Conservation (phyloP, 176 grass and related monocot species). For the Carex pumila region DNA sequence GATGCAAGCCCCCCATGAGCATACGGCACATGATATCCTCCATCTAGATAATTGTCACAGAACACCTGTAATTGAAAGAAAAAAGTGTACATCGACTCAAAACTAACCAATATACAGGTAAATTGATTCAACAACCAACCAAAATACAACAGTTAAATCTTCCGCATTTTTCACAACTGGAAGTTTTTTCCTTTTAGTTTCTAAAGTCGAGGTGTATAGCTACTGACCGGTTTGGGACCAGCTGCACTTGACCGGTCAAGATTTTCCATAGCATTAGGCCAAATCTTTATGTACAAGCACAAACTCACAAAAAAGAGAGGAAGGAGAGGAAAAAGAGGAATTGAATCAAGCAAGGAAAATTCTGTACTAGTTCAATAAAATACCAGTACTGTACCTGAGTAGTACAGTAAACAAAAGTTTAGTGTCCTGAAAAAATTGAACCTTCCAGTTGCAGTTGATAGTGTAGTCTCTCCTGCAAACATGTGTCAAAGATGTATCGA, state of each 20-base stretch:
- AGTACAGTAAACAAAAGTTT: background rate
- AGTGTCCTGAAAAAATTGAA: conserved; percentile 20
- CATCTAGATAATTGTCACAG: conserved; percentile 97
- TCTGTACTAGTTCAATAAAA: background rate
- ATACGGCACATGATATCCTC: conserved; percentile 96
- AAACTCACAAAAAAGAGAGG: background rate
- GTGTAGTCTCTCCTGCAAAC: conserved; percentile 84
- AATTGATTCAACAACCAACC: background rate
- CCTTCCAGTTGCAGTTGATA: conserved; percentile 98
- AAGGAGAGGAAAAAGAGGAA: background rate
- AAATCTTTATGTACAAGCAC: background rate
- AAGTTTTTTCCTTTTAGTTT: too few species aligned
- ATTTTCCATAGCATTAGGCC: background rate
- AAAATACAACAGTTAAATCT: background rate
- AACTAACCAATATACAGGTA: background rate
- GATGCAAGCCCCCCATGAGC: conserved; percentile 87
- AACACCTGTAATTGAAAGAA: conserved; percentile 51
- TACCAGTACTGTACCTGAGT: background rate
- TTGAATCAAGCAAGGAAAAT: background rate
- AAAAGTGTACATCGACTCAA: background rate
- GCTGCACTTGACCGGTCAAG: background rate
- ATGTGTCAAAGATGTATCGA: conserved; percentile 60
- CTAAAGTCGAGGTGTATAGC: background rate
- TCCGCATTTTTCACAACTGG: background rate
- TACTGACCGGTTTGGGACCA: background rate